Base-by-base conservation (phyloP, 768 basidiomycete species). In the Suillus fuscotomentosus region DNA sequence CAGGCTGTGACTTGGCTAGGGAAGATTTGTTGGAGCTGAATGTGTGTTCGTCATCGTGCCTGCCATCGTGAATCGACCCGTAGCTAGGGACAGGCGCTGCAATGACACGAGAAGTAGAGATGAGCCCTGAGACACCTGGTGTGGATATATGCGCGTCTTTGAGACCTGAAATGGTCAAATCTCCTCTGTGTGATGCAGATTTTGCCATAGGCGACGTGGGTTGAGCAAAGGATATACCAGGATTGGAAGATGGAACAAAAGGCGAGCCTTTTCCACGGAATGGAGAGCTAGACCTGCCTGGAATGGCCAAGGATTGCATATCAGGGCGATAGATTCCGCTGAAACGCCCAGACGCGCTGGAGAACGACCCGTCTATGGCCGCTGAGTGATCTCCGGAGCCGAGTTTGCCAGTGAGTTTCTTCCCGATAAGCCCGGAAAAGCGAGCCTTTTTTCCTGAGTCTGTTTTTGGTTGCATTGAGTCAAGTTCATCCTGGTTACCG, bases 71-170 rank as follows among this genome's bases (percentile, higher is more conserved):
- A 31, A 59, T 27, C 20, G 57, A 27, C 41, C 27, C 39, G n/a
- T 42, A 59, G 57, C 17, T 42, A 13, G 57, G 57, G 17, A 42
- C 24, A n/a, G 57, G 57, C 57, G 41, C 41, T 8, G 57, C 57
- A 27, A 59, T 42, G 41, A 42, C 24, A 31, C 57, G 57, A 20
- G 41, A 59, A 42, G 57, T 27, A 27, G 57, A 59, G 0, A 59
- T 59, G 10, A 31, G 17, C 57, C 57, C 57, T 13, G 57, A 59
- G 17, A 59, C 41, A 31, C 57, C 41, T 31, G 10, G 41, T 20
- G 57, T 59, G 57, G 57, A 59, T 59, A 59, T 59, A 59, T 59
- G 57, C 41, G 41, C 57, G 41, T 42, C 57, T 31, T 42, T 42
- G 10, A 59, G 10, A 20, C 57, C 57, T 7, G 57, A 59, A 13